Evolutionary conservation across 169 alveolate genomes (phyloP), one percentile per base, ranked within the genome.

Genomic region (Babesia sp.): DNA sequence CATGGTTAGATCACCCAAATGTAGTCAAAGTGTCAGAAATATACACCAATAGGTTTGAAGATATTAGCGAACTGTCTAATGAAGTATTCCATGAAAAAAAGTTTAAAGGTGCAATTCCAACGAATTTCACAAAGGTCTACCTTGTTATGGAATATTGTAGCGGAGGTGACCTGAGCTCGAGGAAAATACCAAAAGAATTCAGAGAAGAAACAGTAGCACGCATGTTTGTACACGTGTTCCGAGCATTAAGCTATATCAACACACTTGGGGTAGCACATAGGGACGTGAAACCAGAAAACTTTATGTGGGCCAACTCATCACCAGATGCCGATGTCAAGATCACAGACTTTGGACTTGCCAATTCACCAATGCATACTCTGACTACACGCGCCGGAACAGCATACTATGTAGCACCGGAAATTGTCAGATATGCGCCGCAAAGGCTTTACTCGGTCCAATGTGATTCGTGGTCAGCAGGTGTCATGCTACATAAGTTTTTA

Each of bases 1-100:
- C 87, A 20, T 79, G 87, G 87, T 33, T 93, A 63, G 99, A 95
- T 83, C 99, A 96, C 90, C 99, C 99, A 37, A 95, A 96, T 80
- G 94, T 96, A 4, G 93, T 95, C 22, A 94, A 95, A 59, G 90
- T 95, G 18, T 87, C 92, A 53, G 99, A 96, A 78, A 93, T 97
- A 26, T 93, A 84, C 73, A 70, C 74, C 31, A 54, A 79, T 44
- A 81, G 71, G 26, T 31, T 68, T 41, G 71, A 84, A 42, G 68
- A 63, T 56, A 56, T 73, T 55, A 71, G 70, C 60, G 67, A 57
- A 41, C 59, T 79, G 14, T 51, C 72, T 51, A 76, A 63, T 14
- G 86, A 71, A n/a, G 78, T 56, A 9, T 61, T 61, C 73, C 53
- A 57, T 36, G 51, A 60, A 50, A 41, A 18, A 28, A 9, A 28